Conservation (phyloP, 805 yeast species). For the Yarrowia yakushimensis region DNA sequence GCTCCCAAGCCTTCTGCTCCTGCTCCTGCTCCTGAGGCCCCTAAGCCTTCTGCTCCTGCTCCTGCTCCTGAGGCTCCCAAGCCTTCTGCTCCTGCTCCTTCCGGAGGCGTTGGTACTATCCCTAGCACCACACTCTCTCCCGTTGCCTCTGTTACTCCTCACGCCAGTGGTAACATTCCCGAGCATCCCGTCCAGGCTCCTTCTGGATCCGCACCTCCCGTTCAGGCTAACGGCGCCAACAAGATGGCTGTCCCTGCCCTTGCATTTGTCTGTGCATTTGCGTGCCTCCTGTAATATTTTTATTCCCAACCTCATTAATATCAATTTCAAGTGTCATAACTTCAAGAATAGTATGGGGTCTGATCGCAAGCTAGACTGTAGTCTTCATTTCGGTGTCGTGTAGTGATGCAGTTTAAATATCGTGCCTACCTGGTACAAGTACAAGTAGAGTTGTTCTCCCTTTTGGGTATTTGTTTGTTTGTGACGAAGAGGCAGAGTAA, state of each 20-base stretch:
- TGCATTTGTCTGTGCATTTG: slow-evolving; percentile 5
- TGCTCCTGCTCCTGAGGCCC: neutral
- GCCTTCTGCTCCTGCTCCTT: slow-evolving; percentile 8
- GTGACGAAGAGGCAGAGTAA: too few species aligned
- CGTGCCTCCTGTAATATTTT: slow-evolving; percentile 1
- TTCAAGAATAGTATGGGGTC: neutral
- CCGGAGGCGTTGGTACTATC: neutral
- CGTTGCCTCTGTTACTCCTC: neutral
- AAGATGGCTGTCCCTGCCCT: slow-evolving; percentile 22
- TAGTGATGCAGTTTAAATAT: too few species aligned
- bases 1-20: neutral
- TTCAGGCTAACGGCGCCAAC: slow-evolving; percentile 18
- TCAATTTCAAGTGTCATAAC: neutral
- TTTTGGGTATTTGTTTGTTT: too few species aligned
- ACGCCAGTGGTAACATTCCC: neutral
- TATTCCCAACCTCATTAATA: neutral
- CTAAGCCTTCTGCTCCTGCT: neutral
- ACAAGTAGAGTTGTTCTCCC: too few species aligned
- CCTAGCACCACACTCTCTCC: neutral
- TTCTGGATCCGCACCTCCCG: slow-evolving; percentile 5
- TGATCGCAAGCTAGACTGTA: too few species aligned
- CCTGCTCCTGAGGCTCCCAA: neutral
- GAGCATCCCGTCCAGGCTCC: slow-evolving; percentile 6
- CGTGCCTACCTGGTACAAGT: too few species aligned
- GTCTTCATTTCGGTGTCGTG: too few species aligned